Evolutionary conservation across 768 basidiomycete genomes (phyloP).

Genomic region (Scleroderma bovista): DNA sequence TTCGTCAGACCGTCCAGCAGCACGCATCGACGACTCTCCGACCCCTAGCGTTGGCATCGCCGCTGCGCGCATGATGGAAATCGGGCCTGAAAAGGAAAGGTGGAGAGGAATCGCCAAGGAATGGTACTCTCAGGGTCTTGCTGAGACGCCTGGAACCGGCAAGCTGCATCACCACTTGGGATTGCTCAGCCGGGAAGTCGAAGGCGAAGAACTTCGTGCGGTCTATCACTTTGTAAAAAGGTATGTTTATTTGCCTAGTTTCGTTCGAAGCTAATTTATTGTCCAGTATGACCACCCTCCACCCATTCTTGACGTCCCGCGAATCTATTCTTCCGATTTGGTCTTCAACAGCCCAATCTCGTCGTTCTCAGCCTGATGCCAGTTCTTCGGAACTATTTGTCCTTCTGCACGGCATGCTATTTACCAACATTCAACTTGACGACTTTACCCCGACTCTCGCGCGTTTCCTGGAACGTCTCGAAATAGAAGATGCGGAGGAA

Average conservation of each 20-base stretch:
- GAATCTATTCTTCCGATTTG: conserved; percentile 90
- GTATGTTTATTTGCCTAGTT: conserved; percentile 36
- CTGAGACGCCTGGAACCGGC: conserved; percentile 89
- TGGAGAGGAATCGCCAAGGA: conserved; percentile 88
- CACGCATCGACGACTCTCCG: conserved; percentile 58
- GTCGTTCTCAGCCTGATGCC: conserved; percentile 73
- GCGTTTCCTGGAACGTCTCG: conserved; percentile 81
- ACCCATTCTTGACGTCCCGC: conserved; percentile 82
- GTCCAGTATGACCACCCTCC: conserved; percentile 81
- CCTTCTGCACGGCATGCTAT: conserved; percentile 93
- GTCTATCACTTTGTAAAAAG: conserved; percentile 96
- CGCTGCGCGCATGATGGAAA: conserved; percentile 74
- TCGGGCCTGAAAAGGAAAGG: conserved; percentile 87
- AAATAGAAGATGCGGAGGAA: conserved; percentile 74
- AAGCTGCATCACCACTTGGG: conserved; percentile 94
- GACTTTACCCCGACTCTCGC: conserved; percentile 79
- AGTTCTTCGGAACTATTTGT: conserved; percentile 77
- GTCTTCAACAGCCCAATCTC: conserved; percentile 57
- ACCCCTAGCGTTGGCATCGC: conserved; percentile 79
- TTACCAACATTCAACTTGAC: conserved; percentile 92
- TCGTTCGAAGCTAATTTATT: conserved; percentile 4
- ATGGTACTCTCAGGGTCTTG: conserved; percentile 88
- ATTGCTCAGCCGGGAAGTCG: conserved; percentile 76
- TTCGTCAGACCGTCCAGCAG: conserved; percentile 44
- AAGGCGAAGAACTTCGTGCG: conserved; percentile 74